A percentile compares a stretch with the other conserved stretches of the same genome.
phyloP scores from a whole-genome alignment of 106 monocot species.

The Dactylorhiza incarnata region DNA sequence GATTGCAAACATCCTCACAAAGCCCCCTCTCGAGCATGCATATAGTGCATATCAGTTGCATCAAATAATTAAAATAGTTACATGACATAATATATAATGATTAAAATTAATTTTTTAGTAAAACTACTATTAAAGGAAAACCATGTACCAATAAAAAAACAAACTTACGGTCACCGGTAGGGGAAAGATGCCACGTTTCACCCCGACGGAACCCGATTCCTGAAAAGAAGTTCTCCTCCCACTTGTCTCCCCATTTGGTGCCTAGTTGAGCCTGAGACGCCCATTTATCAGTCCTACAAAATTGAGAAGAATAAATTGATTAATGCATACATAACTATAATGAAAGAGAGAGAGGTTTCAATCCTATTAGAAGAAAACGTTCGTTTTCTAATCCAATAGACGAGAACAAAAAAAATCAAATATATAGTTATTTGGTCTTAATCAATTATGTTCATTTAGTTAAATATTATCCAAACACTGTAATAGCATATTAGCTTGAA shows the following conservation, averaged over 20 bases:
- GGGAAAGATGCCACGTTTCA: constrained; percentile 92
- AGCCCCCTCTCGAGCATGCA: not conserved
- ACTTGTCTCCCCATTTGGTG: constrained; percentile 97
- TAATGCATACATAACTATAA: not conserved
- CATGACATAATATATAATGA: not conserved
- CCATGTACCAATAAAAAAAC: not conserved
- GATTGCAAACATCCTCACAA: too few species aligned
- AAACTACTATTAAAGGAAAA: not conserved
- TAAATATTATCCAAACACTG: too few species aligned
- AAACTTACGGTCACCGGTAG: constrained; percentile 67
- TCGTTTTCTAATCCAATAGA: too few species aligned
- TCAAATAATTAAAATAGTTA: not conserved
- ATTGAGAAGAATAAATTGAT: not conserved
- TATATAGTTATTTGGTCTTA: too few species aligned
- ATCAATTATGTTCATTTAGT: too few species aligned
- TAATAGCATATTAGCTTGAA: too few species aligned
- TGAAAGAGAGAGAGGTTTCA: too few species aligned
- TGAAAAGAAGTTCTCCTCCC: constrained; percentile 94
- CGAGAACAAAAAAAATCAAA: too few species aligned
- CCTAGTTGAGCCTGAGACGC: constrained; percentile 72
- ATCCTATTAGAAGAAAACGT: too few species aligned
- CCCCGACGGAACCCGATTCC: constrained; percentile 94
- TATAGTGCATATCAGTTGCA: not conserved
- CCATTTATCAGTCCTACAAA: constrained; percentile 95
- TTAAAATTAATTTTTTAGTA: not conserved